Percentiles rank a stretch among this genome's conserved stretches.
Conservation (phyloP, 2,329 filamentous ascomycete genomes). For the Scedosporium dehoogii region DNA sequence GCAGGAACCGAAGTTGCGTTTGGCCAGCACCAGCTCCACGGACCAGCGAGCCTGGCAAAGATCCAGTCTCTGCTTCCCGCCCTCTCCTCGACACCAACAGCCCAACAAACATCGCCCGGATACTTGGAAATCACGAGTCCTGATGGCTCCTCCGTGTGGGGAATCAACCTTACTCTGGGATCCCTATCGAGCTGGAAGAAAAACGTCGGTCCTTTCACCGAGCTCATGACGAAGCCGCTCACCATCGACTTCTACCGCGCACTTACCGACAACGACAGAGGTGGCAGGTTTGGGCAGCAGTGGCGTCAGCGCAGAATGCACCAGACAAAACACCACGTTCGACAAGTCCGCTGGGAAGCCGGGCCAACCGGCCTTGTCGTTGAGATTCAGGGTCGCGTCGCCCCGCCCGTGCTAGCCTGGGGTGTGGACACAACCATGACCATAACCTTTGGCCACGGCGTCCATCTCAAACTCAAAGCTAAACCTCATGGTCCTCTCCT, state of each 20-base stretch:
- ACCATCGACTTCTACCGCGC: conserved; percentile 52
- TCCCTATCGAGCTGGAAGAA: conserved; percentile 29
- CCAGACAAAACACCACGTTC: conserved; percentile 33
- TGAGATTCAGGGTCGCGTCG: conserved; percentile 41
- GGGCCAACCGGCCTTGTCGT: conserved; percentile 21
- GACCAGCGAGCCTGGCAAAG: conserved; percentile 18
- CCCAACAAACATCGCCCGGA: conserved; percentile 16
- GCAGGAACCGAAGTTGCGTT: conserved; percentile 42
- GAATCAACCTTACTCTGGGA: conserved; percentile 32
- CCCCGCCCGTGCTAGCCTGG: conserved; percentile 57
- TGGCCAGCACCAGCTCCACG: conserved; percentile 32
- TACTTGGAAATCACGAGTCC: conserved; percentile 23
- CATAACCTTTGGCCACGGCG: conserved; percentile 41
- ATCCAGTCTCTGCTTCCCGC: conserved; percentile 8
- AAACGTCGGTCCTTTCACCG: conserved; percentile 14
- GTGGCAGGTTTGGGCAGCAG: conserved; percentile 41
- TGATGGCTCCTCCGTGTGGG: conserved; percentile 27
- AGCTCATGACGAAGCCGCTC: conserved; percentile 34
- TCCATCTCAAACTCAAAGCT: conserved; percentile 40
- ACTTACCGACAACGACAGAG: conserved; percentile 55
- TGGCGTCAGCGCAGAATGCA: conserved; percentile 42
- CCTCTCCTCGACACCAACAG: conserved; percentile 17
- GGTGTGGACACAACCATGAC: conserved; percentile 37
- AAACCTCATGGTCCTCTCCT: conserved; percentile 36
- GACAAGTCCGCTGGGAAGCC: conserved; percentile 21